These are phyloP conservation scores for Vicia faba DNA, from an alignment of 306 rosid genomes.

Conservation along the genomic window DNA sequence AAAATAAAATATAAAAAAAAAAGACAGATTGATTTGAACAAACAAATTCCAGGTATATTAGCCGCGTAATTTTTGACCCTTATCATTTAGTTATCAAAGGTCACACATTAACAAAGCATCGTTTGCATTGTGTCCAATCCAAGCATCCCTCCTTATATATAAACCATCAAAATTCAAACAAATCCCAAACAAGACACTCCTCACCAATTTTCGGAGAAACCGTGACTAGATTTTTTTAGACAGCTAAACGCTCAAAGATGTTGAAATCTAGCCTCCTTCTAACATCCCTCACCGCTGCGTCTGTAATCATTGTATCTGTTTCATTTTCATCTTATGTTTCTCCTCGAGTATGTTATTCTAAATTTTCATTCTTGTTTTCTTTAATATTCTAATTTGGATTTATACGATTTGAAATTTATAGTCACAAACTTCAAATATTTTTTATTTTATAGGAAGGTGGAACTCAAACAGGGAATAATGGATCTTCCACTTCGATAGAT, in stretches of 20 bases:
- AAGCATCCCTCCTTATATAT: constrained; percentile 13
- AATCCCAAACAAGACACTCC: background rate
- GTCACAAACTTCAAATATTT: background rate
- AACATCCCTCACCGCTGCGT: constrained; percentile 51
- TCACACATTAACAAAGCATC: too few relatives aligned
- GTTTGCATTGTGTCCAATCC: too few relatives aligned
- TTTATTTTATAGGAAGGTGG: constrained; percentile 35
- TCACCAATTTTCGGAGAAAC: too few relatives aligned
- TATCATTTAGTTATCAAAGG: too few relatives aligned
- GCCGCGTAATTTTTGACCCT: too few relatives aligned
- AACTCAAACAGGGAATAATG: constrained; percentile 1
- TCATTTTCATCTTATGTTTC: constrained; percentile 39
- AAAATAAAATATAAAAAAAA: too few relatives aligned
- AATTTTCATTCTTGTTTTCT: background rate
- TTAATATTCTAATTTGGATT: background rate
- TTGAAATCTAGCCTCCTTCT: constrained; percentile 47
- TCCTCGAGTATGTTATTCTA: constrained; percentile 36
- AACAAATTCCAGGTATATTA: too few relatives aligned
- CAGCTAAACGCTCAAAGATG: constrained; percentile 41
- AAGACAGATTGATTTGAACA: too few relatives aligned
- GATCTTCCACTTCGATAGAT: constrained; percentile 37
- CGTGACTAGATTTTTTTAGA: too few relatives aligned
- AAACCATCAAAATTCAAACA: constrained; percentile 26
- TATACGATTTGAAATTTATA: constrained; percentile 11
- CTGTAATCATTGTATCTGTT: constrained; percentile 44